Percentiles rank a stretch among this genome's conserved stretches.
phyloP scores from a whole-genome alignment of 1,139 yeast species.

The Geotrichum armillariae region DNA sequence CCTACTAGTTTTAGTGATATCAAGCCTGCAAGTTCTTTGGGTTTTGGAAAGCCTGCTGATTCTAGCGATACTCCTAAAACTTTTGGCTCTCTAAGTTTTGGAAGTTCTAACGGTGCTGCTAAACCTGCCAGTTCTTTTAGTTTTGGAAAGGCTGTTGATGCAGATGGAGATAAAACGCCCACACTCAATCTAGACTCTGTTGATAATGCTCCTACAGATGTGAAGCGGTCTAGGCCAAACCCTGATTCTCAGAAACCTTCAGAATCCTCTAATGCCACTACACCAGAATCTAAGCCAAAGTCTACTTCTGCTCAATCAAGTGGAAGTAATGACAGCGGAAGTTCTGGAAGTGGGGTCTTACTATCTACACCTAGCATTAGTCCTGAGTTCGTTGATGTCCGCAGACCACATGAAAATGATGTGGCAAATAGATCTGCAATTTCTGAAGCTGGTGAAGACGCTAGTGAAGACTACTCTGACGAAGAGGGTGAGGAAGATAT shows the following conservation, averaged over 20 bases:
- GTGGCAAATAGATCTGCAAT: neutral
- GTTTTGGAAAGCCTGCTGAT: no score
- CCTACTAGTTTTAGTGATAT: no score
- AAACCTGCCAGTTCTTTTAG: neutral
- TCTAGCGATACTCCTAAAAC: neutral
- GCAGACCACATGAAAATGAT: neutral
- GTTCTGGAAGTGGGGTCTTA: slow-evolving; percentile 7
- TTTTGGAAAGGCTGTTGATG: neutral
- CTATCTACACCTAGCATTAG: slow-evolving; percentile 6
- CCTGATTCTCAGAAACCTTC: neutral
- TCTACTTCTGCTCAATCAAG: neutral
- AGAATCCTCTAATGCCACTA: no score
- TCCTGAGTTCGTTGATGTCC: slow-evolving; percentile 3
- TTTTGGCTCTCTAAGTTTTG: neutral
- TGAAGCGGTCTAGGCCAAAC: neutral
- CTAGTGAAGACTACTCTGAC: slow-evolving; percentile 1
- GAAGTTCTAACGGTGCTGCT: neutral
- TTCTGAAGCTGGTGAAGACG: neutral
- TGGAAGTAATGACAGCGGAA: neutral
- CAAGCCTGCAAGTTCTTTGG: no score
- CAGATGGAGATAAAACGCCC: slow-evolving; percentile 9
- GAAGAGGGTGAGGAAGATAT: slow-evolving; percentile 17
- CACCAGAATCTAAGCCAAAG: neutral
- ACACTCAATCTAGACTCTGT: neutral
- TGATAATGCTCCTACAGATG: neutral